Conservation (phyloP, 192 early-diverging fungal genomes). For the Coemansia sp. region DNA sequence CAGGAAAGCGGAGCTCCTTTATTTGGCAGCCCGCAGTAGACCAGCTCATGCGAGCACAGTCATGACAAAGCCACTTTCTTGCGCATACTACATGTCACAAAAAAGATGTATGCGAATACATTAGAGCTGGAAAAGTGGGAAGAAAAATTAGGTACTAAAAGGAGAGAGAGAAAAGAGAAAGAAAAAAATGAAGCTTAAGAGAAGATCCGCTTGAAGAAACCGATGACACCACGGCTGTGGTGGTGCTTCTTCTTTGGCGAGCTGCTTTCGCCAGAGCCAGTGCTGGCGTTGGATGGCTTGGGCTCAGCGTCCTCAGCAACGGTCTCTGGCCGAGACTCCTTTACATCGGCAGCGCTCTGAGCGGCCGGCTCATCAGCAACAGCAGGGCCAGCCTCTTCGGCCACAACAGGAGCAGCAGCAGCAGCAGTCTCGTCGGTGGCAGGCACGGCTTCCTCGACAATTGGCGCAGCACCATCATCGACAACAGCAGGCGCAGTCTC, state of each 20-base stretch:
- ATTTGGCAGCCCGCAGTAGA: neutral
- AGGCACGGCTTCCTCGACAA: constrained; percentile 8
- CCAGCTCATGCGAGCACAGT: neutral
- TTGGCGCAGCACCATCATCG: constrained; percentile 3
- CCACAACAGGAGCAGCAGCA: neutral
- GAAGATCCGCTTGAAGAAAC: constrained; percentile 53
- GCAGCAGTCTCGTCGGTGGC: neutral
- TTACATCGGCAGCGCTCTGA: neutral
- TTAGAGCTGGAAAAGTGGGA: neutral
- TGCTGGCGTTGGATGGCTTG: constrained; percentile 23
- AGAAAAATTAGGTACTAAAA: neutral
- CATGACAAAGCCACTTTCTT: too few relatives aligned
- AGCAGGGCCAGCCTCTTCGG: constrained; percentile 9
- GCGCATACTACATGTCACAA: too few relatives aligned
- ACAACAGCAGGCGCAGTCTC: neutral
- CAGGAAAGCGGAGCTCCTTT: neutral
- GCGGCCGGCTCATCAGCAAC: neutral
- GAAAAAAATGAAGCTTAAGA: constrained; percentile 15
- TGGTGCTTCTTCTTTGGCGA: constrained; percentile 48
- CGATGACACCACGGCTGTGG: constrained; percentile 32
- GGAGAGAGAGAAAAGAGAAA: neutral
- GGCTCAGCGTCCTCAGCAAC: constrained; percentile 6
- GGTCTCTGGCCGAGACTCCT: constrained; percentile 10
- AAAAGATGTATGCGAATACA: neutral
- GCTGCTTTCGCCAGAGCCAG: constrained; percentile 9